Conservation (phyloP, 2,329 filamentous ascomycete genomes). For the Colletotrichum ledebouriae region DNA sequence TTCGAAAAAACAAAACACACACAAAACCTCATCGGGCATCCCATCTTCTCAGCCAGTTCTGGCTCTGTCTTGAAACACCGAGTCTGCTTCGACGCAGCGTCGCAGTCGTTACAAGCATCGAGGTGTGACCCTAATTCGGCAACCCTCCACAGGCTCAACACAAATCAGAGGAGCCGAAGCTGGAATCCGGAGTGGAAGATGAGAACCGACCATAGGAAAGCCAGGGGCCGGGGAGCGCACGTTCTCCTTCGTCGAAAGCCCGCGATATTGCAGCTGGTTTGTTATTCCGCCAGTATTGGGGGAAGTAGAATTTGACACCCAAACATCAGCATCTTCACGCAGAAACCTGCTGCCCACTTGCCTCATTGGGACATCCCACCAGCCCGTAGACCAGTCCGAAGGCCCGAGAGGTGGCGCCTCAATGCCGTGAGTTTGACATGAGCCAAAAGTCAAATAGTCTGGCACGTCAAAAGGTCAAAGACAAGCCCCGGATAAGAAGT, state of each 20-base stretch:
- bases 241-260: constrained; percentile 12
- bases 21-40: constrained; percentile 33
- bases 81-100: constrained; percentile 24
- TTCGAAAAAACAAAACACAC: constrained; percentile 27
- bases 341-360: constrained; percentile 15
- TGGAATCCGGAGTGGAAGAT: constrained; percentile 7
- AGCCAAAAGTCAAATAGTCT: constrained; percentile 35
- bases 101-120: constrained; percentile 20
- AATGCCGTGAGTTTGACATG: constrained; percentile 31
- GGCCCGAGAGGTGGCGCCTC: constrained; percentile 32
- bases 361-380: constrained; percentile 4
- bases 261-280: background rate
- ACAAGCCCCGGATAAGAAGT: constrained; percentile 32
- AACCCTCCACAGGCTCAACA: constrained; percentile 9
- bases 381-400: constrained; percentile 1
- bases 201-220: background rate
- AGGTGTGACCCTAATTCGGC: constrained; percentile 12
- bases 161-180: constrained; percentile 17
- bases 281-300: constrained; percentile 20
- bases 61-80: constrained; percentile 26
- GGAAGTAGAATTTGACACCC: constrained; percentile 3
- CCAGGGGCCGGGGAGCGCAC: constrained; percentile 17
- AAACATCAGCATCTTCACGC: background rate
- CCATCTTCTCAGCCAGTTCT: constrained; percentile 29
- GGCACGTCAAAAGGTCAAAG: constrained; percentile 1